phyloP scores from a whole-genome alignment of 108 stramenopile genomes.

The Nitzschia sp. region DNA sequence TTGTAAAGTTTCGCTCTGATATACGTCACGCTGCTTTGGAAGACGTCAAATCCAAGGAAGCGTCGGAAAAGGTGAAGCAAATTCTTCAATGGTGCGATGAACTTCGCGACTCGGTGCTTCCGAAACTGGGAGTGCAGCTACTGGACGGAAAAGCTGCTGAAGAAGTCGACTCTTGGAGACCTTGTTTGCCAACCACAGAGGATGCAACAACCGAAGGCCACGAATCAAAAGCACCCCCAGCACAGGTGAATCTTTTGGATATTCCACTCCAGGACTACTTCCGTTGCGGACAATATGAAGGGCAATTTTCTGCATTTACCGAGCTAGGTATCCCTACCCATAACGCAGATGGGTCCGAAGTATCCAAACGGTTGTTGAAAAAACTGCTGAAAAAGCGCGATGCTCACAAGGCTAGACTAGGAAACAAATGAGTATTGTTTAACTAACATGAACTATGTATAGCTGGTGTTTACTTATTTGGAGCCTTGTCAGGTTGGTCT shows the following conservation, averaged over 20 bases:
- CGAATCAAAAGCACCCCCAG: not conserved
- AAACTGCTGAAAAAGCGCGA: slow-evolving; percentile 56
- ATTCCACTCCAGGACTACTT: slow-evolving; percentile 45
- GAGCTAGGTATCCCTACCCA: slow-evolving; percentile 50
- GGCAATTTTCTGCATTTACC: slow-evolving; percentile 35
- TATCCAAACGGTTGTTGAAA: slow-evolving; percentile 51
- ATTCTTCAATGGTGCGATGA: slow-evolving; percentile 69
- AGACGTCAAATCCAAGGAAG: slow-evolving; percentile 21
- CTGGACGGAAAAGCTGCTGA: slow-evolving; percentile 36
- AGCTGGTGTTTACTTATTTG: not conserved
- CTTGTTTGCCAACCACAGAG: slow-evolving; percentile 25
- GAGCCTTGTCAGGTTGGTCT: not conserved
- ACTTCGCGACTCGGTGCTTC: slow-evolving; percentile 57
- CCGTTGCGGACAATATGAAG: slow-evolving; percentile 45
- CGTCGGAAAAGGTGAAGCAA: slow-evolving; percentile 31
- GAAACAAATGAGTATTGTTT: not conserved
- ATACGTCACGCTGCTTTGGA: slow-evolving; percentile 55
- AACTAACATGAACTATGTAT: not conserved
- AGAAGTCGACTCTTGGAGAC: slow-evolving; percentile 22
- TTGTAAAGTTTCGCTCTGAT: slow-evolving; percentile 59
- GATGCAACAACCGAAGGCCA: not conserved
- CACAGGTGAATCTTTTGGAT: not conserved
- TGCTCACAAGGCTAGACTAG: slow-evolving; percentile 27
- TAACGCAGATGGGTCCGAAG: slow-evolving; percentile 51
- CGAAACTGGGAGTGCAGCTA: slow-evolving; percentile 63